Conservation (phyloP, 1,284 basidiomycete species). For the Ustilago bromivora region DNA sequence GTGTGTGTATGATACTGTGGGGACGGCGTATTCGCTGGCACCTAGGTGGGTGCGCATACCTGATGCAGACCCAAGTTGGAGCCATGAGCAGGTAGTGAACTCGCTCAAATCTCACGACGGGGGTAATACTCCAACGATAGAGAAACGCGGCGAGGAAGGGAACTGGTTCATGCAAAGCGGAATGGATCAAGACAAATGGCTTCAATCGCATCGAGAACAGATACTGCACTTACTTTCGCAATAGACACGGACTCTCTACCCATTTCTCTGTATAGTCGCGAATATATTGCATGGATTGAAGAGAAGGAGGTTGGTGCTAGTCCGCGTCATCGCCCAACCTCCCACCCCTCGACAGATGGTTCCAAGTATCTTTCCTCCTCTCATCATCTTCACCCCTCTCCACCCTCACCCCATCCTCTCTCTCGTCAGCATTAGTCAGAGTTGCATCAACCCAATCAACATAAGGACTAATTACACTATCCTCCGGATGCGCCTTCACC, state of each 20-base stretch:
- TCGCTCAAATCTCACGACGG: background rate
- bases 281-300: background rate
- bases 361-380: conserved; percentile 35
- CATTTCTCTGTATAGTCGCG: background rate
- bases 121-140: conserved; percentile 74
- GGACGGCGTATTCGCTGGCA: conserved; percentile 32
- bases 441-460: conserved; percentile 28
- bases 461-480: conserved; percentile 49
- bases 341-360: conserved; percentile 44
- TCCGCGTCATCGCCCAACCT: conserved; percentile 50
- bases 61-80: conserved; percentile 17
- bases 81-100: conserved; percentile 1
- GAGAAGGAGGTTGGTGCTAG: background rate
- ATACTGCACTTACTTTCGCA: conserved; percentile 18
- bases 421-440: conserved; percentile 1
- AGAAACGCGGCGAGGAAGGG: conserved; percentile 75
- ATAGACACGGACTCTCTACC: background rate
- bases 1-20: conserved; percentile 35
- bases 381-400: background rate
- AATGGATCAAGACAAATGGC: conserved; percentile 62
- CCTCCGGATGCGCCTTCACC: conserved; percentile 40
- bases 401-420: background rate
- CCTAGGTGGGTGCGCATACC: conserved; percentile 22
- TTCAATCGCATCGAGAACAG: conserved; percentile 15
- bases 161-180: conserved; percentile 73